Conservation (phyloP, 495 filamentous ascomycete species). For the Podospora comata region DNA sequence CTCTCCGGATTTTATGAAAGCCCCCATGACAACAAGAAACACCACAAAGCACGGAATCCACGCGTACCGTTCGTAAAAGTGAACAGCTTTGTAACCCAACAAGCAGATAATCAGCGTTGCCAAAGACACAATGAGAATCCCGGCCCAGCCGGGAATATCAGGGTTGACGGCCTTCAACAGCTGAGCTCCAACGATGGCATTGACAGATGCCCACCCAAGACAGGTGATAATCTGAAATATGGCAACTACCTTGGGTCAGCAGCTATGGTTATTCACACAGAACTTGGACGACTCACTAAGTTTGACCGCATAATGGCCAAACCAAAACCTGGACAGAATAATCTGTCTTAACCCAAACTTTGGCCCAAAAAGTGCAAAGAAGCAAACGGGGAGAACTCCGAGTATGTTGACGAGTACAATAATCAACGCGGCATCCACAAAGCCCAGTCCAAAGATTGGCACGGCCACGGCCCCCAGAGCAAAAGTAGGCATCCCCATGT, state of each 20-base stretch:
- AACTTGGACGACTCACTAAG: slow-evolving; percentile 9
- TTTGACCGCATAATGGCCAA: slow-evolving; percentile 66
- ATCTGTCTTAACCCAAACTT: slow-evolving; percentile 79
- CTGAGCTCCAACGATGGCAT: slow-evolving; percentile 80
- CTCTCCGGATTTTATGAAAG: slow-evolving; percentile 68
- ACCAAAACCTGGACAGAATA: slow-evolving; percentile 80
- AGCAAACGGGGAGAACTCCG: slow-evolving; percentile 69
- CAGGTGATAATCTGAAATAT: slow-evolving; percentile 74
- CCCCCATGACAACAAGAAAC: slow-evolving; percentile 72
- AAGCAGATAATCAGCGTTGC: slow-evolving; percentile 68
- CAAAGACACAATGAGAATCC: slow-evolving; percentile 72
- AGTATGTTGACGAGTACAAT: slow-evolving; percentile 78
- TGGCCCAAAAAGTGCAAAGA: slow-evolving; percentile 78
- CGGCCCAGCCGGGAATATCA: slow-evolving; percentile 68
- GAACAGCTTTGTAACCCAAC: slow-evolving; percentile 80
- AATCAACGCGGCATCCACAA: slow-evolving; percentile 67
- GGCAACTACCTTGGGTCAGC: slow-evolving; percentile 49
- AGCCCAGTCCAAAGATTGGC: slow-evolving; percentile 65
- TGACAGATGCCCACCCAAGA: slow-evolving; percentile 72
- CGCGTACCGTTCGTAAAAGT: slow-evolving; percentile 72
- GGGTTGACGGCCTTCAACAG: slow-evolving; percentile 73
- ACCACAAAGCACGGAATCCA: slow-evolving; percentile 78
- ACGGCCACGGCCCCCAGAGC: slow-evolving; percentile 73
- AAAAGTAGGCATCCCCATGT: slow-evolving; percentile 81
- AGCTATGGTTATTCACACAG: neutral